These are phyloP conservation scores for Phalaenopsis equestris DNA, from an alignment of 106 monocot species.

Conservation along the genomic window DNA sequence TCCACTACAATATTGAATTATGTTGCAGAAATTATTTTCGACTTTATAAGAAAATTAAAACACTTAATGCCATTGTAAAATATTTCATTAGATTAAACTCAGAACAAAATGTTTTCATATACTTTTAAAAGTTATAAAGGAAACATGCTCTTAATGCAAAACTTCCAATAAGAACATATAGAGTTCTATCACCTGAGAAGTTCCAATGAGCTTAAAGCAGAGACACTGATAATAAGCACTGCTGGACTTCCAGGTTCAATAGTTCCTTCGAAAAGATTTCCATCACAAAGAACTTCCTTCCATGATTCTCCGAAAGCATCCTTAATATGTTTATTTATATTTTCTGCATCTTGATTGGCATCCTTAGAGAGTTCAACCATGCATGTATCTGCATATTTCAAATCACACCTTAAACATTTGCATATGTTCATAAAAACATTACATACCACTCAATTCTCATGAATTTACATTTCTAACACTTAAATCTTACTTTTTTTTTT, in stretches of 20 bases:
- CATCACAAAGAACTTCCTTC: conserved; percentile 63
- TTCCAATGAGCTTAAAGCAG: conserved; percentile 81
- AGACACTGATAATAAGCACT: conserved; percentile 57
- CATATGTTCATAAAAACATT: background rate
- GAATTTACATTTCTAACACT: too few relatives aligned
- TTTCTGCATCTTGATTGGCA: conserved; percentile 46
- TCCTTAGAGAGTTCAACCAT: conserved; percentile 54
- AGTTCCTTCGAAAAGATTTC: conserved; percentile 38
- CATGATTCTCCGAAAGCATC: conserved; percentile 47
- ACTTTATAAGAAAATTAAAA: background rate
- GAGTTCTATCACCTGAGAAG: conserved; percentile 57
- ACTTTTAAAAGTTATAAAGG: background rate
- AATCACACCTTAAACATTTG: background rate
- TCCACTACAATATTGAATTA: background rate
- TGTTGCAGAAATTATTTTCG: background rate
- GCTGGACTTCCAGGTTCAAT: conserved; percentile 67
- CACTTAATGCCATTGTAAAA: background rate
- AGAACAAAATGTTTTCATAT: background rate
- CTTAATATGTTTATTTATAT: conserved; percentile 69
- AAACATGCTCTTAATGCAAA: background rate
- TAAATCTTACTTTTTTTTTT: too few relatives aligned
- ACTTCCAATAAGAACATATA: background rate
- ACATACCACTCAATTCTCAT: too few relatives aligned
- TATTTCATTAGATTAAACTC: background rate
- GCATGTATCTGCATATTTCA: conserved; percentile 44